phyloP scores from a whole-genome alignment of 2,329 filamentous ascomycete genomes.

The Pseudocercospora vitis region DNA sequence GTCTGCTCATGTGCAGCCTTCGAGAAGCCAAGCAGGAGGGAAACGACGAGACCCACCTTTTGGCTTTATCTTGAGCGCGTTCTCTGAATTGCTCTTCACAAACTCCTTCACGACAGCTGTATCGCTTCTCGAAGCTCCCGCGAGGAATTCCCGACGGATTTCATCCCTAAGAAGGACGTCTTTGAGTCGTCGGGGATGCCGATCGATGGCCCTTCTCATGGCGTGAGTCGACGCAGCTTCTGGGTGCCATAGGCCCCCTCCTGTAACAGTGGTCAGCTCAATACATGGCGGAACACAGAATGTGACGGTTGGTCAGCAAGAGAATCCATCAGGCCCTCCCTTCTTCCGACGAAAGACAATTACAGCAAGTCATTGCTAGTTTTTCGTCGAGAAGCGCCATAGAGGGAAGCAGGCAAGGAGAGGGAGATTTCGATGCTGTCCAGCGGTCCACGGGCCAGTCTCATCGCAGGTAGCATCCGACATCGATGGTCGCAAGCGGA shows the following conservation, averaged over 20 bases:
- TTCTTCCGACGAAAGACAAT: too few species aligned
- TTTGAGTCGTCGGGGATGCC: constrained; percentile 68
- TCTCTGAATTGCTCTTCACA: constrained; percentile 64
- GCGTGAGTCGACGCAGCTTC: constrained; percentile 64
- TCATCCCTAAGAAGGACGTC: constrained; percentile 60
- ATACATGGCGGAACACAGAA: too few species aligned
- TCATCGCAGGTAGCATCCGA: too few species aligned
- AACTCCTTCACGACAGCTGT: constrained; percentile 56
- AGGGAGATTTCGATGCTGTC: too few species aligned
- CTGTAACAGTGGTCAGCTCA: constrained; percentile 40
- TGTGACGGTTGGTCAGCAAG: too few species aligned
- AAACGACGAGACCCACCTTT: constrained; percentile 59
- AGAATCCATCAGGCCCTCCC: too few species aligned
- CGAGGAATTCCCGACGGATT: constrained; percentile 62
- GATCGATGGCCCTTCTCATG: constrained; percentile 74
- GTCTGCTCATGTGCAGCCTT: not conserved
- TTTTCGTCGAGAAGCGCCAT: too few species aligned
- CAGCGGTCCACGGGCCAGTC: too few species aligned
- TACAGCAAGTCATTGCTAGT: too few species aligned
- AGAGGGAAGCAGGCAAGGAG: too few species aligned
- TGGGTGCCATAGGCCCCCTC: constrained; percentile 80
- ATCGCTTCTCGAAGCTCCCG: constrained; percentile 57
- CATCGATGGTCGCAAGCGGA: too few species aligned
- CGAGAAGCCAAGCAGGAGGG: not conserved
- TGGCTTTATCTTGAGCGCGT: constrained; percentile 79